These are phyloP conservation scores for Atalantia buxifolia DNA, from an alignment of 345 rosid genomes.

Conservation along the genomic window DNA sequence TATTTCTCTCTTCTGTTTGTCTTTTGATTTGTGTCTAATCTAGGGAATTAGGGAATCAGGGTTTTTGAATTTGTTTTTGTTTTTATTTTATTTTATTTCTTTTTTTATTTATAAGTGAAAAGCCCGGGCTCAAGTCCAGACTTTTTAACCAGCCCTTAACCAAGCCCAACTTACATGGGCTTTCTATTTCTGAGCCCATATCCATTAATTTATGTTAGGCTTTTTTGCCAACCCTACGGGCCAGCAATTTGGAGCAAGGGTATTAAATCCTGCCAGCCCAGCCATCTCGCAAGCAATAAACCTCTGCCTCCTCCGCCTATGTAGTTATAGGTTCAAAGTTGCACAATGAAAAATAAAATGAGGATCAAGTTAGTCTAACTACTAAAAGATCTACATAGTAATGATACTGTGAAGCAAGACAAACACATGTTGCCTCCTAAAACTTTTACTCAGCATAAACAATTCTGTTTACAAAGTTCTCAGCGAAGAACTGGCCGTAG, in stretches of 20 bases:
- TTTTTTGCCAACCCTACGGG: too few relatives aligned
- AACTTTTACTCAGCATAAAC: neutral
- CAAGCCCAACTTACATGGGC: too few relatives aligned
- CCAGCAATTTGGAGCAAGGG: slow-evolving; percentile 66
- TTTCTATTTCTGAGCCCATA: too few relatives aligned
- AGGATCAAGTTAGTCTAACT: neutral
- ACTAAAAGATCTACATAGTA: neutral
- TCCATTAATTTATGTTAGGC: too few relatives aligned
- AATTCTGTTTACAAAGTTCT: neutral
- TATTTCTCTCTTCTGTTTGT: too few relatives aligned
- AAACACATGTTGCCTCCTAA: neutral
- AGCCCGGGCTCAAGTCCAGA: too few relatives aligned
- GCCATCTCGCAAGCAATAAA: slow-evolving; percentile 33
- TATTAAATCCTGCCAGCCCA: slow-evolving; percentile 42
- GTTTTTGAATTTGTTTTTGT: too few relatives aligned
- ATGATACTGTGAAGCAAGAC: neutral
- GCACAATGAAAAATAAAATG: neutral
- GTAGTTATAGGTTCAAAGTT: neutral
- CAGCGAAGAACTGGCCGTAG: neutral
- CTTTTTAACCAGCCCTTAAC: too few relatives aligned
- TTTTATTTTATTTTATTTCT: too few relatives aligned
- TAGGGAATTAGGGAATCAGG: too few relatives aligned
- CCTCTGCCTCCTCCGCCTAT: neutral
- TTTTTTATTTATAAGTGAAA: too few relatives aligned
- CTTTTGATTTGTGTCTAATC: too few relatives aligned